phyloP scores from a whole-genome alignment of 352 stramenopile genomes.

The Globisporangium sylvaticum region DNA sequence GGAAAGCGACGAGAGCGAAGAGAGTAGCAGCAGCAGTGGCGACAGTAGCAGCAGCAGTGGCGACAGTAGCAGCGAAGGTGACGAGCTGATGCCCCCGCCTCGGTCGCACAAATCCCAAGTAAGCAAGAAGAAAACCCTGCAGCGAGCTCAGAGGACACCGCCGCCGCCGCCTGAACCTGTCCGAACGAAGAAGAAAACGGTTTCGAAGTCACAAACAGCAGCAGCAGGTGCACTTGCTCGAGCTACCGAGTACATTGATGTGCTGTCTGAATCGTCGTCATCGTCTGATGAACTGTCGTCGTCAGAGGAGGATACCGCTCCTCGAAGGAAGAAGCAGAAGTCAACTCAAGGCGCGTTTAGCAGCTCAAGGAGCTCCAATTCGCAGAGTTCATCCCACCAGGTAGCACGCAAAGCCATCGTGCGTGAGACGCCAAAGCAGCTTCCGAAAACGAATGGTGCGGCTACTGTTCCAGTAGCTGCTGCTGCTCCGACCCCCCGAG shows the following conservation, averaged over 20 bases:
- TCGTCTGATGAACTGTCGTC: not conserved
- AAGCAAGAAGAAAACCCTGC: not conserved
- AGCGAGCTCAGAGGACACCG: not conserved
- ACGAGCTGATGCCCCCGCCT: not conserved
- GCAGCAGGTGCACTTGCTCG: not conserved
- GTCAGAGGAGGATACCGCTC: not conserved
- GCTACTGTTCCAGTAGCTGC: not conserved
- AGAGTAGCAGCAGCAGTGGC: not conserved
- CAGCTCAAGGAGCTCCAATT: not conserved
- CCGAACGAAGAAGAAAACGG: not conserved
- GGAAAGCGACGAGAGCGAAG: not conserved
- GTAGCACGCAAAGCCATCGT: not conserved
- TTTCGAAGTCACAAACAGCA: not conserved
- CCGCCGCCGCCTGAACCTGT: not conserved
- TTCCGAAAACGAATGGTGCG: not conserved
- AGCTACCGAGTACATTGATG: conserved; percentile 1
- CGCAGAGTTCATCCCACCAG: not conserved
- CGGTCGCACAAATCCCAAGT: not conserved
- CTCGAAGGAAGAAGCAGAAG: conserved; percentile 6
- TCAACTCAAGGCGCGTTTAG: not conserved
- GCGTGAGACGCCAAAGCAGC: not conserved
- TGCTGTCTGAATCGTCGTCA: conserved; percentile 10
- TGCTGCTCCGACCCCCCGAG: not conserved
- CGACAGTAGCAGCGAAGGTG: not conserved
- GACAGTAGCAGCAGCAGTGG: not conserved